These are phyloP conservation scores for Rubia peregrina DNA, from an alignment of 305 asterid species.

Conservation along the genomic window DNA sequence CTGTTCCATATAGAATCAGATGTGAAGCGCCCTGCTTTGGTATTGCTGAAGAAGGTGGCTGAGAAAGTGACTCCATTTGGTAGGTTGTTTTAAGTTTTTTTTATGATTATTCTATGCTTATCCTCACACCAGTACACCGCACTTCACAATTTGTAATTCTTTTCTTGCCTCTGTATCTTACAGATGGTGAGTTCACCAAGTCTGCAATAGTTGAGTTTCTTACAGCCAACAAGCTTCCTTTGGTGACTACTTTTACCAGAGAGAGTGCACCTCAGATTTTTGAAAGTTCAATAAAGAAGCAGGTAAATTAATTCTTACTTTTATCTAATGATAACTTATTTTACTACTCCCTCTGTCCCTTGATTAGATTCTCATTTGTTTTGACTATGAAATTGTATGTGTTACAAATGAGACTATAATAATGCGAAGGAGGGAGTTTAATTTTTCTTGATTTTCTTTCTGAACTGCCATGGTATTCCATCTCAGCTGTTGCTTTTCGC, in stretches of 20 bases:
- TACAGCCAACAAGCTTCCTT: slow-evolving; percentile 75
- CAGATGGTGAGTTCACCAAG: slow-evolving; percentile 76
- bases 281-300: slow-evolving; percentile 75
- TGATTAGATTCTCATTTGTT: neutral
- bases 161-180: slow-evolving; percentile 8
- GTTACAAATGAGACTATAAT: neutral
- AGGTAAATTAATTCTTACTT: slow-evolving; percentile 34
- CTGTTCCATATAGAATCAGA: slow-evolving; percentile 67
- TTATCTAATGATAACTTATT: neutral
- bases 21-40: slow-evolving; percentile 62
- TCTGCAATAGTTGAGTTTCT: slow-evolving; percentile 59
- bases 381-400: neutral
- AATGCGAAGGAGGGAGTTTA: neutral
- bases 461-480: neutral
- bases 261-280: slow-evolving; percentile 76
- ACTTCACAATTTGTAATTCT: neutral
- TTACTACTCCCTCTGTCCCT: neutral
- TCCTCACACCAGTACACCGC: neutral
- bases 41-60: slow-evolving; percentile 69
- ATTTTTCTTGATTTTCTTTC: neutral
- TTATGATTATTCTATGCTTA: neutral
- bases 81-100: slow-evolving; percentile 23
- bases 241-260: slow-evolving; percentile 67
- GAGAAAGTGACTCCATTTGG: slow-evolving; percentile 77
- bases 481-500: slow-evolving; percentile 79